Percentiles rank a stretch among this genome's conserved stretches.
Conservation (phyloP, 176 grass and related monocot species). For the Juncus effusus region DNA sequence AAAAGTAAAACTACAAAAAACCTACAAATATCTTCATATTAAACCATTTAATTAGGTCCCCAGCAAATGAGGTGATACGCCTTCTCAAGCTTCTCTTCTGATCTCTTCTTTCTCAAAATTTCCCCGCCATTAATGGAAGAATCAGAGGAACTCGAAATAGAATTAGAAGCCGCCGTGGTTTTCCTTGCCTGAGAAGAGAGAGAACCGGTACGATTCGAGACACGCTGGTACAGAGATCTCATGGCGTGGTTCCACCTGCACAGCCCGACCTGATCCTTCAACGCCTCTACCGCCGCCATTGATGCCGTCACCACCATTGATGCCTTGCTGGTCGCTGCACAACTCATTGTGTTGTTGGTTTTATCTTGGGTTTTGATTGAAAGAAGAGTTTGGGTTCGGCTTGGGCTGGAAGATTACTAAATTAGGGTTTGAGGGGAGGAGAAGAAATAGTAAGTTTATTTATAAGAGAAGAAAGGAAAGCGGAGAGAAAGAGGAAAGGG, state of each 20-base stretch:
- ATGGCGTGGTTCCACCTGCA: constrained; percentile 71
- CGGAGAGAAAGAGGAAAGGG: neutral
- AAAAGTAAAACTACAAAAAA: constrained; percentile 1
- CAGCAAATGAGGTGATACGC: constrained; percentile 73
- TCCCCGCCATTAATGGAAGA: constrained; percentile 9
- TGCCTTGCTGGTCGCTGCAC: constrained; percentile 32
- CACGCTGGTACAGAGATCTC: constrained; percentile 33
- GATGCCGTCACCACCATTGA: constrained; percentile 50
- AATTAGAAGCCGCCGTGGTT: neutral
- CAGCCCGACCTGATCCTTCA: constrained; percentile 68
- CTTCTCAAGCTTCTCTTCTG: constrained; percentile 53
- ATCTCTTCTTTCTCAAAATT: constrained; percentile 5
- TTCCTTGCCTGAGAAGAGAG: constrained; percentile 7
- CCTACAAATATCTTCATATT: neutral
- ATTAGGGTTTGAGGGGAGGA: neutral
- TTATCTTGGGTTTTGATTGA: neutral
- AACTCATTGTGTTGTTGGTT: constrained; percentile 11
- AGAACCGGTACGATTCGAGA: constrained; percentile 25
- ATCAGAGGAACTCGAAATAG: neutral
- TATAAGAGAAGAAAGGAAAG: neutral
- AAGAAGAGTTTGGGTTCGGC: neutral
- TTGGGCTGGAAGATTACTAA: neutral
- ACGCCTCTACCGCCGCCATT: constrained; percentile 61
- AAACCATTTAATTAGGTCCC: constrained; percentile 38
- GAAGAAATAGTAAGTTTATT: neutral